These are phyloP conservation scores for Cyathus striatus DNA, from an alignment of 768 basidiomycete species.

Conservation along the genomic window DNA sequence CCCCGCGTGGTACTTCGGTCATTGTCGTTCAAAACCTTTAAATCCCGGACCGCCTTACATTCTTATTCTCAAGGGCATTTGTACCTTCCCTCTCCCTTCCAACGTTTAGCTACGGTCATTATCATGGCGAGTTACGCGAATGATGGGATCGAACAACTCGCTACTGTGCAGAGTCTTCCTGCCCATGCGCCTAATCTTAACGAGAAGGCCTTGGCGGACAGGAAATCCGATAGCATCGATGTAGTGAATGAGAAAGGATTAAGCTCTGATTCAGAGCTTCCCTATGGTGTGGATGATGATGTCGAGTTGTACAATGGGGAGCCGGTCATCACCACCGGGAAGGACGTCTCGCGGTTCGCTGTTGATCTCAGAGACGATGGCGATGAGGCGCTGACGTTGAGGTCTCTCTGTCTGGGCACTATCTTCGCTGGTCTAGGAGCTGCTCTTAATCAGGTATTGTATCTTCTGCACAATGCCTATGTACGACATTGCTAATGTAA, in stretches of 20 bases:
- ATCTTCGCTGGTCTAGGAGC: slow-evolving; percentile 53
- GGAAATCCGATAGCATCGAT: slow-evolving; percentile 14
- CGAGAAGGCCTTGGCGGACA: slow-evolving; percentile 8
- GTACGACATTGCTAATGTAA: not conserved
- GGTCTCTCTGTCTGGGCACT: slow-evolving; percentile 53
- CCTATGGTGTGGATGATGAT: slow-evolving; percentile 14
- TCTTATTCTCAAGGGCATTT: not conserved
- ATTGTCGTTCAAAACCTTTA: not conserved
- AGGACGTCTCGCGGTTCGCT: slow-evolving; percentile 49
- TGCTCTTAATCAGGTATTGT: slow-evolving; percentile 46
- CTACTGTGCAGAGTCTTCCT: not conserved
- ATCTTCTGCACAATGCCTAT: not conserved
- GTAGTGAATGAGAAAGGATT: slow-evolving; percentile 12
- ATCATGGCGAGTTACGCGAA: not conserved
- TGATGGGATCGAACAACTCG: not conserved
- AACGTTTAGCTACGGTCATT: no score
- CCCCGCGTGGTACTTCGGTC: not conserved
- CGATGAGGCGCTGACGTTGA: slow-evolving; percentile 49
- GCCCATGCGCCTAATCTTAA: slow-evolving; percentile 3
- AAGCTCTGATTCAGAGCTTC: slow-evolving; percentile 4
- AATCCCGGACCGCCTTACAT: not conserved
- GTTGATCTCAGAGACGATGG: slow-evolving; percentile 56
- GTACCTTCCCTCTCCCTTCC: no score
- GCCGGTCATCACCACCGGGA: slow-evolving; percentile 37
- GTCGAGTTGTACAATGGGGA: slow-evolving; percentile 30